These are phyloP conservation scores for Leavenworthia alabamica DNA, from an alignment of 345 rosid species.

Conservation along the genomic window DNA sequence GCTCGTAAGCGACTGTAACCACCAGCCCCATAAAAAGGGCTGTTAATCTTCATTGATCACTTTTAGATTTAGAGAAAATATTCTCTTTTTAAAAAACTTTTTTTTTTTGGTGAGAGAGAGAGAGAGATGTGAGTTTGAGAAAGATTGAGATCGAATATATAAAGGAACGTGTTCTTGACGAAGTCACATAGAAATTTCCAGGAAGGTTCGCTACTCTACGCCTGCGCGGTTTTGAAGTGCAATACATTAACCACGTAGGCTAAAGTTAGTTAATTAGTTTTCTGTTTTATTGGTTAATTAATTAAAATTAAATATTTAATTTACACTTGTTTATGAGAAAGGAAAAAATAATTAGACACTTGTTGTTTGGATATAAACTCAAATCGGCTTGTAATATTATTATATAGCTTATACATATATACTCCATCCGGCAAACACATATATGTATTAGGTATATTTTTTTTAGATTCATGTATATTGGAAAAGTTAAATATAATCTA, in stretches of 20 bases:
- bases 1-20: slow-evolving; percentile 24
- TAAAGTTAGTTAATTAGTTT: neutral
- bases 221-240: neutral
- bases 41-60: slow-evolving; percentile 28
- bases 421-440: neutral
- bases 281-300: neutral
- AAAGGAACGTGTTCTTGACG: neutral
- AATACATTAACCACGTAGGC: slow-evolving; percentile 12
- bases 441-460: neutral
- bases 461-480: neutral
- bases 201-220: slow-evolving; percentile 12
- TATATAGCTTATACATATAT: neutral
- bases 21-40: slow-evolving; percentile 28
- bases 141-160: neutral
- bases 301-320: neutral
- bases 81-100: neutral
- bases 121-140: neutral
- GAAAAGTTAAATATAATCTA: neutral
- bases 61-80: neutral
- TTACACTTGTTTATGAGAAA: neutral
- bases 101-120: neutral
- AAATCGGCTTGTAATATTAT: slow-evolving; percentile 5
- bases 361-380: neutral
- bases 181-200: slow-evolving; percentile 8
- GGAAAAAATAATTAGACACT: no score